A percentile compares a stretch with the other conserved stretches of the same genome.
Conservation (phyloP, 2,329 filamentous ascomycete genomes). For the Sporothrix globosa region DNA sequence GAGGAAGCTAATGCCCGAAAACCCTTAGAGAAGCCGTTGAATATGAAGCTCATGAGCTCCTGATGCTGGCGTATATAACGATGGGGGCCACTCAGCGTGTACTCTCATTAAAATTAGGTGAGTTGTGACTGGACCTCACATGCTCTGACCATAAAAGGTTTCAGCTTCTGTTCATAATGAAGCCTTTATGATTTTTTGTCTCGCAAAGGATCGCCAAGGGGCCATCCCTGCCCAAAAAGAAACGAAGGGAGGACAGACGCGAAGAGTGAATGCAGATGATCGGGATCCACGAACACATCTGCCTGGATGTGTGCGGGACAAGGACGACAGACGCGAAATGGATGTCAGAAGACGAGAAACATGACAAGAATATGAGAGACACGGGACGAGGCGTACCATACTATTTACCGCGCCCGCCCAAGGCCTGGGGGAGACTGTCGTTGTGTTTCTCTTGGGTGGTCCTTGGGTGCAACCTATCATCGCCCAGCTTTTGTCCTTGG, state of each 20-base stretch:
- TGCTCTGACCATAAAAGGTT: background rate
- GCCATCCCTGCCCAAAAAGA: conserved; percentile 17
- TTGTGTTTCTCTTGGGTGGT: background rate
- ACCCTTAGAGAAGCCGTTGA: background rate
- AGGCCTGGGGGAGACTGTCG: conserved; percentile 10
- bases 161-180: conserved; percentile 15
- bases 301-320: background rate
- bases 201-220: conserved; percentile 4
- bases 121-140: background rate
- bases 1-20: background rate
- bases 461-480: background rate
- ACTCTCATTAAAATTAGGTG: background rate
- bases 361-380: conserved; percentile 5
- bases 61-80: background rate
- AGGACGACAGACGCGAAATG: background rate
- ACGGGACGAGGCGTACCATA: conserved; percentile 2
- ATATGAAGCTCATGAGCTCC: background rate
- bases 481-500: background rate
- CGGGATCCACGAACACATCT: conserved; percentile 12
- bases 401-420: conserved; percentile 19
- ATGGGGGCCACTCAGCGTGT: background rate
- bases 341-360: background rate
- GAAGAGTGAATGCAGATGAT: background rate
- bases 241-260: background rate
- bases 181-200: background rate